phyloP scores from a whole-genome alignment of 1,139 yeast species.

The Casaregolazyma lundiana region DNA sequence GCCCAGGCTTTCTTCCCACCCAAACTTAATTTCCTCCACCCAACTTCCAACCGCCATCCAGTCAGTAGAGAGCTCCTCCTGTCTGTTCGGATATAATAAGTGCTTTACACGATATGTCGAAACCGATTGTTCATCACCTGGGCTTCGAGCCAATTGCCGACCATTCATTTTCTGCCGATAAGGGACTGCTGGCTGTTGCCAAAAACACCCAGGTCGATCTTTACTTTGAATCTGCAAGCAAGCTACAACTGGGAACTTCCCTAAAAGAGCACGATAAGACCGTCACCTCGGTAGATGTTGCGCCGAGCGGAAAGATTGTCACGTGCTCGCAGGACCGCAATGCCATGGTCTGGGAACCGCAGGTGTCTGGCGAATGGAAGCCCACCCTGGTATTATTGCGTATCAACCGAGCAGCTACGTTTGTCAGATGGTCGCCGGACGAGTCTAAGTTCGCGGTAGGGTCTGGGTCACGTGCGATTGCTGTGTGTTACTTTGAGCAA shows the following conservation, averaged over 20 bases:
- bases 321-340: slow-evolving; percentile 98
- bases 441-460: slow-evolving; percentile 97
- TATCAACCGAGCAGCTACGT: slow-evolving; percentile 91
- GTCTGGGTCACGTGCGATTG: slow-evolving; percentile 88
- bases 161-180: slow-evolving; percentile 77
- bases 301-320: slow-evolving; percentile 83
- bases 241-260: slow-evolving; percentile 50
- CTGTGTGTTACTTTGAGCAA: slow-evolving; percentile 91
- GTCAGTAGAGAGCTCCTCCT: slow-evolving; percentile 33
- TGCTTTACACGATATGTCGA: slow-evolving; percentile 11
- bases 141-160: slow-evolving; percentile 87
- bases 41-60: slow-evolving; percentile 1
- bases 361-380: slow-evolving; percentile 56
- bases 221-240: slow-evolving; percentile 49
- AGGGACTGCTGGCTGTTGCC: slow-evolving; percentile 70
- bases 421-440: slow-evolving; percentile 89
- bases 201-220: slow-evolving; percentile 73
- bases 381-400: slow-evolving; percentile 91
- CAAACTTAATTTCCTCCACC: neutral
- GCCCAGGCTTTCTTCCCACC: too few relatives aligned
- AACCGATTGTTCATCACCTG: slow-evolving; percentile 42
- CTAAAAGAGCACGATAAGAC: slow-evolving; percentile 88
- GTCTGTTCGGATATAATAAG: slow-evolving; percentile 12
- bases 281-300: slow-evolving; percentile 90
- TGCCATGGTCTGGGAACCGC: slow-evolving; percentile 92